Evolutionary conservation across 2,329 filamentous ascomycete genomes (phyloP).

Genomic region (Sphaerostilbella broomeana): DNA sequence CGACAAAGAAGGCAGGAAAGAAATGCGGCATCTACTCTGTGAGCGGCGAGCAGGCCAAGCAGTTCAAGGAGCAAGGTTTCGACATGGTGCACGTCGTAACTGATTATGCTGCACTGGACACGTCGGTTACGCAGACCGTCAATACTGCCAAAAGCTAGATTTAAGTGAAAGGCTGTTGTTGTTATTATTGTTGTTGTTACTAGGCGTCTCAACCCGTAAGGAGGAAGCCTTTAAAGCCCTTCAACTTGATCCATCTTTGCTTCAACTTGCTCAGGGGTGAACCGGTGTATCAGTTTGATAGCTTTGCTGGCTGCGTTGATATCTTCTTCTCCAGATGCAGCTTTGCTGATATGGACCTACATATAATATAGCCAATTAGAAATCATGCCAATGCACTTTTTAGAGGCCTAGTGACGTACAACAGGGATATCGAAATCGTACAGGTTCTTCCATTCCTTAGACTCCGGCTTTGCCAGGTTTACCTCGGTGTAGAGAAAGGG

Average conservation of each 20-base stretch:
- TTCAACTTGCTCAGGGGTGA: constrained; percentile 59
- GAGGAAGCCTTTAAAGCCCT: constrained; percentile 14
- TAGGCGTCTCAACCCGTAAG: neutral
- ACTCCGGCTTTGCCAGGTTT: constrained; percentile 59
- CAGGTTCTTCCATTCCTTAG: constrained; percentile 60
- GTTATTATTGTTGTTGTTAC: neutral
- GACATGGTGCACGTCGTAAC: constrained; percentile 56
- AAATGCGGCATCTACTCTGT: constrained; percentile 57
- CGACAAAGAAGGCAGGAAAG: constrained; percentile 56
- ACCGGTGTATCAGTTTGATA: constrained; percentile 71
- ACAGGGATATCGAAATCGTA: constrained; percentile 82
- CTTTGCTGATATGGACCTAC: constrained; percentile 58
- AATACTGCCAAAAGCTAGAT: constrained; percentile 36
- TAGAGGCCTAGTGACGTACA: constrained; percentile 38
- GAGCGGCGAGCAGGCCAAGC: constrained; percentile 48
- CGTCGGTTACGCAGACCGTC: constrained; percentile 38
- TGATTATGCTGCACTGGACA: constrained; percentile 47
- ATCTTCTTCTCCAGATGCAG: constrained; percentile 42
- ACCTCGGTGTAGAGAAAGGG: constrained; percentile 66
- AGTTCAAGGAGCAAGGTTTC: constrained; percentile 50
- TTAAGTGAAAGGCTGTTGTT: neutral
- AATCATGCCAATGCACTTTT: neutral
- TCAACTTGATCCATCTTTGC: constrained; percentile 60
- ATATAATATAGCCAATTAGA: neutral
- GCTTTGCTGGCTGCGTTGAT: constrained; percentile 51